Evolutionary conservation across 768 basidiomycete genomes (phyloP).

Genomic region (Trametopsis cervina): DNA sequence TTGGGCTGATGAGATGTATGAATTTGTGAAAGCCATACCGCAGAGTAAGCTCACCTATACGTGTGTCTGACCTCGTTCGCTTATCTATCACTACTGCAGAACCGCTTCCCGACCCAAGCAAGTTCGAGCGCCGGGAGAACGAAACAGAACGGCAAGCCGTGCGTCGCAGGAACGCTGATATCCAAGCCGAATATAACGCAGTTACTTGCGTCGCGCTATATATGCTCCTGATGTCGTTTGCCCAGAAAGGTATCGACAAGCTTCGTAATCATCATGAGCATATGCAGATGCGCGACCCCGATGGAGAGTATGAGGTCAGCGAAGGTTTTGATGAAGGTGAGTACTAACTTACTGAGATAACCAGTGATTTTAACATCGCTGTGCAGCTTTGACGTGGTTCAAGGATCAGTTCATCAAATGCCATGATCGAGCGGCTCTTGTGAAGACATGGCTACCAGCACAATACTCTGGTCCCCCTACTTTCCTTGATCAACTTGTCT

Average conservation of each 20-base stretch:
- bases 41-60: constrained; percentile 48
- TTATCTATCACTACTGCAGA: constrained; percentile 38
- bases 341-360: constrained; percentile 10
- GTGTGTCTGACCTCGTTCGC: not conserved
- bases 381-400: constrained; percentile 78
- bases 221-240: constrained; percentile 87
- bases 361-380: constrained; percentile 10
- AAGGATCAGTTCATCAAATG: constrained; percentile 91
- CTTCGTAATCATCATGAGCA: constrained; percentile 75
- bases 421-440: constrained; percentile 82
- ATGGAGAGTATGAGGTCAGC: constrained; percentile 68
- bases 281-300: constrained; percentile 72
- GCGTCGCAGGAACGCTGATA: constrained; percentile 63
- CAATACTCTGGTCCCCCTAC: constrained; percentile 78
- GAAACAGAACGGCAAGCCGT: constrained; percentile 67
- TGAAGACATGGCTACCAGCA: constrained; percentile 82
- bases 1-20: constrained; percentile 94
- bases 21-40: constrained; percentile 77
- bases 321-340: constrained; percentile 76
- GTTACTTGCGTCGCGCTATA: constrained; percentile 85
- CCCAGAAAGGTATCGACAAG: constrained; percentile 87
- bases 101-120: constrained; percentile 72
- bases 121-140: constrained; percentile 64
- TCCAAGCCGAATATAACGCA: constrained; percentile 77
- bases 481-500: constrained; percentile 87